Evolutionary conservation across 1,139 yeast genomes (phyloP), one percentile per base, ranked within the genome.

Genomic region (Taphrina betulina): DNA sequence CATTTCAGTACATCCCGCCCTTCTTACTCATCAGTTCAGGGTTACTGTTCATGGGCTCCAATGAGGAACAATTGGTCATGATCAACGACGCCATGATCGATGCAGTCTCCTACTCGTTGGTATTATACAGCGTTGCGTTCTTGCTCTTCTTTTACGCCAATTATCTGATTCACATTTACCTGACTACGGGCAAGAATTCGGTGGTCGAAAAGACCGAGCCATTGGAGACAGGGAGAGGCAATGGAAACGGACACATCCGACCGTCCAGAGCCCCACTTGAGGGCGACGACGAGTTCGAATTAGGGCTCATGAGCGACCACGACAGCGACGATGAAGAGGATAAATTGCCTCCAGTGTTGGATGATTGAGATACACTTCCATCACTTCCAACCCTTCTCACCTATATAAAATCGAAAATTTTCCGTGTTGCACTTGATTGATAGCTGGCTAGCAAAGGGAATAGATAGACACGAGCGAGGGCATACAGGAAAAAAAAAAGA

Each of bases 11-110:
- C 68, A 66, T 89, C 23, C 84, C 97, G 0, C 87, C 96, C 2
- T 81, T 88, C 66, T 78, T 90, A 59, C 75, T 90, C 54, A 78
- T 88, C 1, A 78, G 85, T 61, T 75, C 94, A 1, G 97, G 97
- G 0, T 69, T 85, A 16, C 67, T 86, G 62, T 90, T 90, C 67
- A 88, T 89, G 96, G 80, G 87, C 23, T 97, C 97, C 23, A 89
- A 78, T 60, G 96, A 90, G 67, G 95, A 90, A 67, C 96, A 90
- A 66, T 73, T 90, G 65, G 71, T 72, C 14, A 72, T 87, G 60
- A 87, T 89, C 1, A 72, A 81, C 58, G 82, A 81, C 61, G 75
- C 85, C 63, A 88, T 89, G 3, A 82, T 95, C 7, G 95, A 87
- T 69, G 94, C 87, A 64, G 81, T 92, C 46, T 81, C 95, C 0